Conservation (phyloP, 257 asterid species). For the Ligustrum vulgare region DNA sequence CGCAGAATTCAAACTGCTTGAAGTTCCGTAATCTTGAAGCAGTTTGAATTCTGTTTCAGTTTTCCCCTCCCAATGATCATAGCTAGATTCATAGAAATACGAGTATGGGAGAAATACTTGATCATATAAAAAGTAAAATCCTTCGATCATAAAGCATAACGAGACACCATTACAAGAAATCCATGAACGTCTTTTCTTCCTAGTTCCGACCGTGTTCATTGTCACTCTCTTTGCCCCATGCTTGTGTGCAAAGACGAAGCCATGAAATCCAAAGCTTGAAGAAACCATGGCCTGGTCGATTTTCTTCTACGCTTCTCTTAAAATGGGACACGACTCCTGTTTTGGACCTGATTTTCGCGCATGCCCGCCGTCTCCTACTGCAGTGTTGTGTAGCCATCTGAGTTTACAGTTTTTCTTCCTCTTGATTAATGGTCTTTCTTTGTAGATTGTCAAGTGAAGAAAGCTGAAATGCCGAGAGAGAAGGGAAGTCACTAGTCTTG, state of each 20-base stretch:
- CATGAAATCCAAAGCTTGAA: conserved; percentile 20
- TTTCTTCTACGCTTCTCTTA: not conserved
- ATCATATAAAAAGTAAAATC: not conserved
- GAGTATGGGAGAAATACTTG: not conserved
- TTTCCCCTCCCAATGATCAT: not conserved
- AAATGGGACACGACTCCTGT: not conserved
- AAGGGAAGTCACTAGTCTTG: conserved; percentile 9
- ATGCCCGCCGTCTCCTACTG: conserved; percentile 23
- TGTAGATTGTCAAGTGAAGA: conserved; percentile 19
- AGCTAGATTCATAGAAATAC: too few species aligned
- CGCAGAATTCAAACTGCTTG: not conserved
- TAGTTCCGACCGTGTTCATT: not conserved
- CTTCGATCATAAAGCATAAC: not conserved
- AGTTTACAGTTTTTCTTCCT: conserved; percentile 26
- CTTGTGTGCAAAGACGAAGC: conserved; percentile 18
- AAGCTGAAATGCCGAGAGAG: conserved; percentile 17
- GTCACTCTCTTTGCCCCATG: not conserved
- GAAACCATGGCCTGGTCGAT: conserved; percentile 17
- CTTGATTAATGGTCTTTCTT: conserved; percentile 16
- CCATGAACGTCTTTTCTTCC: not conserved
- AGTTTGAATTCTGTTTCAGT: not conserved
- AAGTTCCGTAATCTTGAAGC: not conserved
- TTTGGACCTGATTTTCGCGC: conserved; percentile 5
- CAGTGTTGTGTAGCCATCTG: conserved; percentile 16
- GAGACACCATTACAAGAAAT: not conserved